These are phyloP conservation scores for Trichophyton rubrum DNA, from an alignment of 2,329 filamentous ascomycete genomes.

Conservation along the genomic window DNA sequence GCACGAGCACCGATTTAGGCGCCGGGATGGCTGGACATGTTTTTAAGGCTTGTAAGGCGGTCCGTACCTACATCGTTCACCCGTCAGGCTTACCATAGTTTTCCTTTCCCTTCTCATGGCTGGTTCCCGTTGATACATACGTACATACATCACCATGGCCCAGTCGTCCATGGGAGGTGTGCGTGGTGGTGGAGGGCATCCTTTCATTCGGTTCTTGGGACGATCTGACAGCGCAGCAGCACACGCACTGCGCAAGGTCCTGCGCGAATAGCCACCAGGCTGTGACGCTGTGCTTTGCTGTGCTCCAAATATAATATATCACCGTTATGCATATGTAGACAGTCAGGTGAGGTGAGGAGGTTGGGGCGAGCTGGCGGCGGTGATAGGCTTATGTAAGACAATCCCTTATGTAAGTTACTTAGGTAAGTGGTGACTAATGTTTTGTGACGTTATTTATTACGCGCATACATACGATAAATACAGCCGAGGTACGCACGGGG, in stretches of 20 bases:
- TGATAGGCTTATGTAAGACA: background rate
- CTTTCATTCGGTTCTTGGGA: conserved; percentile 3
- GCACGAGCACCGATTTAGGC: background rate
- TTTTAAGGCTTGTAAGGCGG: background rate
- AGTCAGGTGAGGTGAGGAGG: background rate
- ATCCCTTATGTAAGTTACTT: background rate
- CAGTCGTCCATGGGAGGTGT: background rate
- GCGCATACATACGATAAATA: background rate
- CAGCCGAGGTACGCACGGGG: background rate
- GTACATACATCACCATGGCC: too few relatives aligned
- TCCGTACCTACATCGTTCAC: conserved; percentile 2
- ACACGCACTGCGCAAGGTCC: conserved; percentile 2
- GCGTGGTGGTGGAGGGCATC: background rate
- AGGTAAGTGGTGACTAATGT: background rate
- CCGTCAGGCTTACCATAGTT: background rate
- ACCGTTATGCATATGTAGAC: background rate
- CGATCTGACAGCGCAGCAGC: conserved; percentile 2
- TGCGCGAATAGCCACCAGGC: background rate
- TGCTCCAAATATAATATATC: background rate
- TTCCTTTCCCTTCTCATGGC: background rate
- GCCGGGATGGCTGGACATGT: background rate
- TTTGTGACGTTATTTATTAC: background rate
- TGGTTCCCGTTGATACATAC: too few relatives aligned
- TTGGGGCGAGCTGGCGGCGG: background rate
- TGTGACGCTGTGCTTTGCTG: background rate